Evolutionary conservation across 164 flowering plant species (phyloP).

Genomic region (Paratinospora sagittata): DNA sequence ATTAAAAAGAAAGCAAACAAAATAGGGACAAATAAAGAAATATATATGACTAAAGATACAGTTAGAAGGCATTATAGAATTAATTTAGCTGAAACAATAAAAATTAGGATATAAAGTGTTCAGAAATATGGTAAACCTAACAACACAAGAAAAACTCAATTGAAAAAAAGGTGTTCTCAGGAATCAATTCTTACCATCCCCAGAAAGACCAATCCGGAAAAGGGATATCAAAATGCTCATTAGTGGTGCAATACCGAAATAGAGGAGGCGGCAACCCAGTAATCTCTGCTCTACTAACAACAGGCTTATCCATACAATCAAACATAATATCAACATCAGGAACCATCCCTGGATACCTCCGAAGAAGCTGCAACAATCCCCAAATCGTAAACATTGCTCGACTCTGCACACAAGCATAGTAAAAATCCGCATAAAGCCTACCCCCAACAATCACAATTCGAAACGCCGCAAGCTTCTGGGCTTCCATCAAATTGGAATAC

Average conservation of each 20-base stretch:
- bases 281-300: conserved; percentile 23
- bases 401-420: conserved; percentile 77
- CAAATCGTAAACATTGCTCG: conserved; percentile 78
- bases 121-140: too few species aligned
- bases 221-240: conserved; percentile 66
- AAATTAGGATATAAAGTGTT: too few species aligned
- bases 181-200: conserved; percentile 64
- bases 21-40: too few species aligned
- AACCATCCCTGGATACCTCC: conserved; percentile 66
- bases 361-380: conserved; percentile 74
- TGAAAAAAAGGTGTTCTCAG: too few species aligned
- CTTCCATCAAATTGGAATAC: conserved; percentile 35
- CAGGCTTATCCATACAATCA: conserved; percentile 90
- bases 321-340: conserved; percentile 95
- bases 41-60: too few species aligned
- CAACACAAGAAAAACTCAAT: too few species aligned
- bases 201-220: conserved; percentile 98
- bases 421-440: conserved; percentile 55
- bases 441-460: conserved; percentile 64
- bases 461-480: conserved; percentile 56
- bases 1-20: too few species aligned
- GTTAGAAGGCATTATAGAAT: too few species aligned
- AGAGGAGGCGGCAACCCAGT: conserved; percentile 55
- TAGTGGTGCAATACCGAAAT: conserved; percentile 79
- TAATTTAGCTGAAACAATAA: too few species aligned